phyloP scores from a whole-genome alignment of 768 basidiomycete species.

The Rhodocollybia butyracea region DNA sequence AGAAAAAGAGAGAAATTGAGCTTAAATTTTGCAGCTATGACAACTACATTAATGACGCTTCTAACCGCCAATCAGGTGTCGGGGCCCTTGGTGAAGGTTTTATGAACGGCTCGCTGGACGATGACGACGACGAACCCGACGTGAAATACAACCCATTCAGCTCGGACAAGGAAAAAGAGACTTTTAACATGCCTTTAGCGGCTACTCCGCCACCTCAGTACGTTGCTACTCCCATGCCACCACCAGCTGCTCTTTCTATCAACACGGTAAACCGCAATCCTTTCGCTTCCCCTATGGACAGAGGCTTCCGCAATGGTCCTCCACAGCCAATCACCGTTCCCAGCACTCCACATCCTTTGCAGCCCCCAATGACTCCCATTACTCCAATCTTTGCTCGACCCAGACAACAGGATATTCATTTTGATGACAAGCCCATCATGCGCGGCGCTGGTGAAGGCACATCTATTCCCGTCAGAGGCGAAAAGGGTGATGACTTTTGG shows the following conservation, averaged over 20 bases:
- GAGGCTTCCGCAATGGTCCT: conserved; percentile 11
- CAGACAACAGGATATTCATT: conserved; percentile 54
- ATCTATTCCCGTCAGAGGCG: conserved; percentile 62
- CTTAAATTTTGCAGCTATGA: conserved; percentile 49
- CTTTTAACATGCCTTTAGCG: conserved; percentile 30
- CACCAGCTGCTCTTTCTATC: conserved; percentile 67
- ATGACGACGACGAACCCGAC: conserved; percentile 42
- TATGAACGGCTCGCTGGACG: conserved; percentile 40
- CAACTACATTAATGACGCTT: conserved; percentile 45
- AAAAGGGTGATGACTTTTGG: conserved; percentile 85
- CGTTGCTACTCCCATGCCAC: conserved; percentile 69
- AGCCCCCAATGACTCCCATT: conserved; percentile 76
- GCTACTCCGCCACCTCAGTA: conserved; percentile 32
- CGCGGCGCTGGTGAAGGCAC: conserved; percentile 68
- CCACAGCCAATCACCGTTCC: conserved; percentile 37
- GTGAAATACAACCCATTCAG: conserved; percentile 16
- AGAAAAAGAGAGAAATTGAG: conserved; percentile 7
- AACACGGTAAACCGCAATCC: conserved; percentile 39
- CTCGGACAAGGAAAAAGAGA: conserved; percentile 13
- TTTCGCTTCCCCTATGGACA: conserved; percentile 18
- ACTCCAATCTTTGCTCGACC: conserved; percentile 76
- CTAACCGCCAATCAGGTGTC: conserved; percentile 49
- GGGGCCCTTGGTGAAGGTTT: conserved; percentile 50
- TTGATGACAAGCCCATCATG: conserved; percentile 54
- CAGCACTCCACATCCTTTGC: conserved; percentile 66